A percentile compares a stretch with the other conserved stretches of the same genome.
These are phyloP conservation scores for Kwoniella mangroviensis DNA, from an alignment of 768 basidiomycete genomes.

Conservation along the genomic window DNA sequence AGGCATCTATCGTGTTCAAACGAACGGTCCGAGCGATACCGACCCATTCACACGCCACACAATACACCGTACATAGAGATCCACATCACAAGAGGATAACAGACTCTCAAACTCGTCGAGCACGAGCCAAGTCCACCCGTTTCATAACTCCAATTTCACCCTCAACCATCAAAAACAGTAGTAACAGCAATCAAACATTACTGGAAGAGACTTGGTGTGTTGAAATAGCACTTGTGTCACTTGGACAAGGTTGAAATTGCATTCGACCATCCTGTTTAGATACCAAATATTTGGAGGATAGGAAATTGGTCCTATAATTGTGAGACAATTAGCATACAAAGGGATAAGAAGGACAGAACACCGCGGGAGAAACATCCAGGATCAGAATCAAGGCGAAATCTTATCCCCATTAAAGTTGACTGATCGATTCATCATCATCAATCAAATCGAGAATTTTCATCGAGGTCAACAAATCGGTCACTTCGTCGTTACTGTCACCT, in stretches of 20 bases:
- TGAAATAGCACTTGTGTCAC: too few relatives aligned
- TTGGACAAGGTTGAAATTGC: too few relatives aligned
- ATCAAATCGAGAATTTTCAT: neutral
- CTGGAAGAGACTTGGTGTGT: neutral
- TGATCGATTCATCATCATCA: conserved; percentile 3
- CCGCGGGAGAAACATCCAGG: conserved; percentile 16
- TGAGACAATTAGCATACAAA: conserved; percentile 2
- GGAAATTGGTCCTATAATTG: neutral
- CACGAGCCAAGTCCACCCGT: conserved; percentile 23
- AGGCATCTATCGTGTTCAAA: neutral
- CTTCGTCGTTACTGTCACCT: too few relatives aligned
- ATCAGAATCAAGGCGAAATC: neutral
- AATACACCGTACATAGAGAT: neutral
- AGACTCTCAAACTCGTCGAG: neutral
- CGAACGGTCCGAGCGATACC: neutral
- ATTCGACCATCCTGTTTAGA: too few relatives aligned
- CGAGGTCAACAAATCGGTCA: neutral
- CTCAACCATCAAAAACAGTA: neutral
- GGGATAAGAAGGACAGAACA: neutral
- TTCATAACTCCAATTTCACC: neutral
- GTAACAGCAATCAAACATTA: neutral
- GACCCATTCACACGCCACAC: neutral
- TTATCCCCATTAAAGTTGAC: neutral
- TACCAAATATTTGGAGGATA: conserved; percentile 2
- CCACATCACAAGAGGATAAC: neutral